Conservation (phyloP, 139 green algal genomes). For the Spirogloea muscicola region DNA sequence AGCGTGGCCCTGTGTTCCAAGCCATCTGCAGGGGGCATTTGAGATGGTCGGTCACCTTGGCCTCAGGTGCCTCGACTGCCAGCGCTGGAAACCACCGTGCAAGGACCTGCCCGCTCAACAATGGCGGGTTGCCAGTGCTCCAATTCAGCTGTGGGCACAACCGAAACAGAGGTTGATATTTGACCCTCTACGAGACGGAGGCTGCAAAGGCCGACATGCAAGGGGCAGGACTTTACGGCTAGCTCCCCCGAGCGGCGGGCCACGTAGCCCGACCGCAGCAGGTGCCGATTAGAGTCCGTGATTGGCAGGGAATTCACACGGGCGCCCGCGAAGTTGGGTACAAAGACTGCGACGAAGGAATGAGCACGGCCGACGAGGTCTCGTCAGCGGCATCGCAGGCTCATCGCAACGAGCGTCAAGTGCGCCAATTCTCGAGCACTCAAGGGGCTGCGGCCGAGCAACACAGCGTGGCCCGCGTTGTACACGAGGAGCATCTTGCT, state of each 20-base stretch:
- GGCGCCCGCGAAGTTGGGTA: conserved; percentile 77
- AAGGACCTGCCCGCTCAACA: conserved; percentile 29
- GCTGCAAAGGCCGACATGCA: neutral
- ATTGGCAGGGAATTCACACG: conserved; percentile 66
- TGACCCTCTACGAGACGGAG: neutral
- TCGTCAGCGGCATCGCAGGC: too few species aligned
- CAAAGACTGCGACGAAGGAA: conserved; percentile 75
- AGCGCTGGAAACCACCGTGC: conserved; percentile 65
- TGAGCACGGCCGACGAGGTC: too few species aligned
- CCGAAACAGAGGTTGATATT: conserved; percentile 1
- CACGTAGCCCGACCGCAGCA: conserved; percentile 58
- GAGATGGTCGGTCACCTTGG: conserved; percentile 54
- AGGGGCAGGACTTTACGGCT: conserved; percentile 8
- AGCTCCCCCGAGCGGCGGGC: conserved; percentile 4
- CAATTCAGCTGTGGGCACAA: neutral
- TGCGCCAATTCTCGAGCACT: too few species aligned
- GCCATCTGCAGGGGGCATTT: too few species aligned
- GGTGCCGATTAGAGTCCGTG: conserved; percentile 66
- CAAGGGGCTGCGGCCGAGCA: too few species aligned
- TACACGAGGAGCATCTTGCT: too few species aligned
- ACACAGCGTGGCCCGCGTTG: too few species aligned
- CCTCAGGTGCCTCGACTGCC: conserved; percentile 60
- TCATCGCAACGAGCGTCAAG: too few species aligned
- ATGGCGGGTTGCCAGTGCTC: too few species aligned
- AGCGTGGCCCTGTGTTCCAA: too few species aligned